Conservation (phyloP, 2,329 filamentous ascomycete genomes). For the Venturiaceae sp. region DNA sequence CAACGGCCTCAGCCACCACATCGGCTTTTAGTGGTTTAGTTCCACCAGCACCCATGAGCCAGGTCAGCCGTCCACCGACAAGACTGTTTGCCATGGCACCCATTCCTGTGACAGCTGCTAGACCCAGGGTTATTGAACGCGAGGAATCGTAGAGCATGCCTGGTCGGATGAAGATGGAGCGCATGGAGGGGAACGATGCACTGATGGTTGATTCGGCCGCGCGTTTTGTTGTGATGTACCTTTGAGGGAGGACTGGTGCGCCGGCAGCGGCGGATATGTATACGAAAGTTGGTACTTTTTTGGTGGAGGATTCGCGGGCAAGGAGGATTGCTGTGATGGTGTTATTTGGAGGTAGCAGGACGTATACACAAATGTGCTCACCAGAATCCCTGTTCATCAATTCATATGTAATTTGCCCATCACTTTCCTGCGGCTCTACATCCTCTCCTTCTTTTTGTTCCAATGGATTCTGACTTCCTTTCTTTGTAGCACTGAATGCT, state of each 20-base stretch:
- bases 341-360: background rate
- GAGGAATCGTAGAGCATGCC: slow-evolving; percentile 85
- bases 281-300: slow-evolving; percentile 60
- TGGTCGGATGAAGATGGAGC: slow-evolving; percentile 73
- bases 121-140: slow-evolving; percentile 70
- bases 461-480: slow-evolving; percentile 59
- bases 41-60: slow-evolving; percentile 43
- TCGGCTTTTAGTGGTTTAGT: slow-evolving; percentile 12
- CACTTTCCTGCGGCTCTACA: slow-evolving; percentile 53
- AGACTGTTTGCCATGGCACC: slow-evolving; percentile 69
- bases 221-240: slow-evolving; percentile 87
- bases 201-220: slow-evolving; percentile 75
- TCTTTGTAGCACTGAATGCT: slow-evolving; percentile 61
- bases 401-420: slow-evolving; percentile 85
- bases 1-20: slow-evolving; percentile 10
- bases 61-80: slow-evolving; percentile 65
- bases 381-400: slow-evolving; percentile 85
- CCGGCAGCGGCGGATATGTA: slow-evolving; percentile 86
- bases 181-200: slow-evolving; percentile 61
- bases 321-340: slow-evolving; percentile 61
- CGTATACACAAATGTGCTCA: slow-evolving; percentile 18
- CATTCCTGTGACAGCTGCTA: slow-evolving; percentile 67
- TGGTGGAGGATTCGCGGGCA: slow-evolving; percentile 62
- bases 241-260: slow-evolving; percentile 69
- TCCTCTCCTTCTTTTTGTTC: slow-evolving; percentile 47